These are phyloP conservation scores for Aspergillus glaucus DNA, from an alignment of 2,329 filamentous ascomycete genomes.

Conservation along the genomic window DNA sequence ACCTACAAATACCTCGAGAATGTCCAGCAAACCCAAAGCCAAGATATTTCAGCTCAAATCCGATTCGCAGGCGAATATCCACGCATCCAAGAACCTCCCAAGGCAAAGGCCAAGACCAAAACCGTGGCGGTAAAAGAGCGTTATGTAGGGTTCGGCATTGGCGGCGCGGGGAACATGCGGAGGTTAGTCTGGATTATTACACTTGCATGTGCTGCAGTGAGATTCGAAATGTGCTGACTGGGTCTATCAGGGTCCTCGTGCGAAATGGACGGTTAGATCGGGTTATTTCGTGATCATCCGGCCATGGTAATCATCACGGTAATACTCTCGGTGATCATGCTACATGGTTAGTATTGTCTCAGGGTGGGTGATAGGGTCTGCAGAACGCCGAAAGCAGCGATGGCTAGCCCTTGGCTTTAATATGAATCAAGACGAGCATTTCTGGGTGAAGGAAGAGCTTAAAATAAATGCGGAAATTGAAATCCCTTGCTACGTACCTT, in stretches of 20 bases:
- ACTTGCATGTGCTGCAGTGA: background rate
- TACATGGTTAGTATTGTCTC: background rate
- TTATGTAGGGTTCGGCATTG: constrained; percentile 17
- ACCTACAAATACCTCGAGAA: no score
- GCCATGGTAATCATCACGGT: constrained; percentile 1
- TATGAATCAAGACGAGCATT: no score
- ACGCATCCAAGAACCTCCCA: no score
- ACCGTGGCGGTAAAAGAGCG: constrained; percentile 6
- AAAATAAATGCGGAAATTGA: no score
- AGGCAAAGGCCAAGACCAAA: no score
- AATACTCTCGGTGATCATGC: background rate
- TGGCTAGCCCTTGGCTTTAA: no score
- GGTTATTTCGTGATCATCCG: background rate
- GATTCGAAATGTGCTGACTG: constrained; percentile 3
- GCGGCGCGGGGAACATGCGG: constrained; percentile 18
- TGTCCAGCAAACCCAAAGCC: no score
- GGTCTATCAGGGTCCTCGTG: constrained; percentile 4
- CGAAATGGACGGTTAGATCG: constrained; percentile 5
- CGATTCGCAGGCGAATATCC: no score
- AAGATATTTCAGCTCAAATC: no score
- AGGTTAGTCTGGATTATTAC: constrained; percentile 7
- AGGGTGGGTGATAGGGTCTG: background rate
- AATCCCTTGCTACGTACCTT: no score
- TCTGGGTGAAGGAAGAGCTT: no score
- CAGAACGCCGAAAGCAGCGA: no score